Conservation (phyloP, 192 early-diverging fungal genomes). For the Ambispora gerdemannii region DNA sequence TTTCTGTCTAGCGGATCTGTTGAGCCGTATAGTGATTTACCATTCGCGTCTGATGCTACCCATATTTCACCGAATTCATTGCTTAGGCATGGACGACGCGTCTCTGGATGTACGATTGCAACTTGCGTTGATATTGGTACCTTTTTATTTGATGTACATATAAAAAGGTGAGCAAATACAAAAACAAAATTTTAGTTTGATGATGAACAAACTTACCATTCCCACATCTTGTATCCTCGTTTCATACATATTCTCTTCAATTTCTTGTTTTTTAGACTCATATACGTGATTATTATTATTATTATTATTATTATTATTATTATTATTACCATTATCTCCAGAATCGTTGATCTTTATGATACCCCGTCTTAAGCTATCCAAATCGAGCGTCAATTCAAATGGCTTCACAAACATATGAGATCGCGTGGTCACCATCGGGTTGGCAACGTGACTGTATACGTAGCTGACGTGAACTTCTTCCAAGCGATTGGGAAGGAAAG, state of each 20-base stretch:
- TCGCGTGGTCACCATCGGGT: constrained; percentile 76
- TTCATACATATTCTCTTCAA: too few relatives aligned
- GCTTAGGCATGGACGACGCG: constrained; percentile 61
- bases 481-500: constrained; percentile 61
- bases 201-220: constrained; percentile 47
- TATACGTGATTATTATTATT: too few relatives aligned
- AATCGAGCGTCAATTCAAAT: constrained; percentile 61
- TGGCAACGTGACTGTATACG: constrained; percentile 72
- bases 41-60: constrained; percentile 66
- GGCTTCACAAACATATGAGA: constrained; percentile 76
- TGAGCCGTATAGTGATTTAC: constrained; percentile 44
- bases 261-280: too few relatives aligned
- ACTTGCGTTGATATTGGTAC: constrained; percentile 75
- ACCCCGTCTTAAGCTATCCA: constrained; percentile 63
- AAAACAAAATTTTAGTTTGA: too few relatives aligned
- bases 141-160: too few relatives aligned
- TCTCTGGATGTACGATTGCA: constrained; percentile 80
- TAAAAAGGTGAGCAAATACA: too few relatives aligned
- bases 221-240: constrained; percentile 68
- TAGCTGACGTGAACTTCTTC: constrained; percentile 67
- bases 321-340: constrained; percentile 48
- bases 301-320: too few relatives aligned
- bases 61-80: constrained; percentile 84
- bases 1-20: constrained; percentile 37
- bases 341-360: constrained; percentile 56